These are phyloP conservation scores for Solanum okadae DNA, from an alignment of 257 asterid species.

Conservation along the genomic window DNA sequence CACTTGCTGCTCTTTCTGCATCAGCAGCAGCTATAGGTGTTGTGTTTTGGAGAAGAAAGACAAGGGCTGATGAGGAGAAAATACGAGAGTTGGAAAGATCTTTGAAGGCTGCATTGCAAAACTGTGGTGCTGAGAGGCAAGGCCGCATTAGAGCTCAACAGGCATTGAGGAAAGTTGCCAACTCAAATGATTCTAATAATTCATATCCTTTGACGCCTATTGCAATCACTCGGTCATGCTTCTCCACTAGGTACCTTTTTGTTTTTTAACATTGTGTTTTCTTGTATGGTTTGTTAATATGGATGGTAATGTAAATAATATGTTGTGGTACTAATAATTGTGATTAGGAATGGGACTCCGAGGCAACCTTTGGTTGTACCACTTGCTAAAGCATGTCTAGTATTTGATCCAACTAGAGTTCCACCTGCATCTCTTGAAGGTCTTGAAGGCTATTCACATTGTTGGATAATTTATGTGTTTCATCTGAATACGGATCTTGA, in stretches of 20 bases:
- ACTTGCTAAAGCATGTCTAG: slow-evolving; percentile 74
- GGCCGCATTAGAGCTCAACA: slow-evolving; percentile 92
- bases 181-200: slow-evolving; percentile 18
- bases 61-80: slow-evolving; percentile 23
- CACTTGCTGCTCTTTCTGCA: slow-evolving; percentile 27
- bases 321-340: neutral
- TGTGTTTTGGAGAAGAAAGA: slow-evolving; percentile 35
- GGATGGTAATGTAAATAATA: neutral
- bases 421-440: slow-evolving; percentile 89
- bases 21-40: slow-evolving; percentile 29
- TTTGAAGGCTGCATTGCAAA: slow-evolving; percentile 42
- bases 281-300: neutral
- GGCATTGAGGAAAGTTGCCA: slow-evolving; percentile 62
- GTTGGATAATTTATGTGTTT: slow-evolving; percentile 90
- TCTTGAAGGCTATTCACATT: slow-evolving; percentile 80
- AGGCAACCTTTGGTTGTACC: slow-evolving; percentile 97
- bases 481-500: slow-evolving; percentile 89
- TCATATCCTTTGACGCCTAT: slow-evolving; percentile 88
- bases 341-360: slow-evolving; percentile 67
- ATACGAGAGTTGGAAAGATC: slow-evolving; percentile 54
- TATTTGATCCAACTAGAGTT: slow-evolving; percentile 59
- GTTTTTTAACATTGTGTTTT: neutral
- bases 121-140: slow-evolving; percentile 78
- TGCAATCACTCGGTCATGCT: slow-evolving; percentile 67
- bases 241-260: slow-evolving; percentile 66